Evolutionary conservation across 768 basidiomycete genomes (phyloP).

Genomic region (Fomitopsis pulvina): DNA sequence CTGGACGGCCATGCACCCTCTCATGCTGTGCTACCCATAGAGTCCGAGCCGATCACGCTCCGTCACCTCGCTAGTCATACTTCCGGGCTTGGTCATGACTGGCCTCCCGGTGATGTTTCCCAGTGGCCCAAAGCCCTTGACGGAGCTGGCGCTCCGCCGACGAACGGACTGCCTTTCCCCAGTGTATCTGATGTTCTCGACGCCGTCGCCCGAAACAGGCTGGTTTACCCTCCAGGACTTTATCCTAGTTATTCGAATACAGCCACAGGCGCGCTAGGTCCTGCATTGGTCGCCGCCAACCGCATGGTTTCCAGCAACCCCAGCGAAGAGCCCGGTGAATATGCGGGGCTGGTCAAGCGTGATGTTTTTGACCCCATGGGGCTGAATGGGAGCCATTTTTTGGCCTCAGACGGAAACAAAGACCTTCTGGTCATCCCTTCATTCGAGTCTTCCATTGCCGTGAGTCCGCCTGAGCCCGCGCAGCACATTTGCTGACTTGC

Average conservation of each 20-base stretch:
- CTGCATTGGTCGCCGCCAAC: slow-evolving; percentile 29
- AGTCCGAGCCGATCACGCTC: slow-evolving; percentile 17
- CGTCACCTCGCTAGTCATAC: slow-evolving; percentile 24
- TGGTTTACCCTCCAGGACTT: slow-evolving; percentile 36
- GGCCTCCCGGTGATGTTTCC: slow-evolving; percentile 27
- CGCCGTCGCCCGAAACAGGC: slow-evolving; percentile 30
- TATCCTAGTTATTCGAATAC: slow-evolving; percentile 39
- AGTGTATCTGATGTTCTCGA: slow-evolving; percentile 27
- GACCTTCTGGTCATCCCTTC: slow-evolving; percentile 35
- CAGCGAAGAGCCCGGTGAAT: slow-evolving; percentile 1
- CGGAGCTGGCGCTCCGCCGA: slow-evolving; percentile 23
- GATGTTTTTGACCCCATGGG: slow-evolving; percentile 46
- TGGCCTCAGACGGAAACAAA: slow-evolving; percentile 29
- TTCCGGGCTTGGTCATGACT: slow-evolving; percentile 30
- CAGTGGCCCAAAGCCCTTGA: slow-evolving; percentile 35
- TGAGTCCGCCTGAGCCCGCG: slow-evolving; percentile 13
- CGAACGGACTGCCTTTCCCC: slow-evolving; percentile 27
- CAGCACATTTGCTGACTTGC: background rate
- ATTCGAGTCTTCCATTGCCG: slow-evolving; percentile 28
- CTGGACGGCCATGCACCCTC: slow-evolving; percentile 13
- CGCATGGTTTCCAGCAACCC: background rate
- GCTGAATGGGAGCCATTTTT: slow-evolving; percentile 38
- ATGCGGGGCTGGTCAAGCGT: slow-evolving; percentile 37
- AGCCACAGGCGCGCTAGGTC: slow-evolving; percentile 28
- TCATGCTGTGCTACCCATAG: background rate